Evolutionary conservation across 2,329 filamentous ascomycete species (phyloP).

Genomic region (Thielaviopsis euricoi): DNA sequence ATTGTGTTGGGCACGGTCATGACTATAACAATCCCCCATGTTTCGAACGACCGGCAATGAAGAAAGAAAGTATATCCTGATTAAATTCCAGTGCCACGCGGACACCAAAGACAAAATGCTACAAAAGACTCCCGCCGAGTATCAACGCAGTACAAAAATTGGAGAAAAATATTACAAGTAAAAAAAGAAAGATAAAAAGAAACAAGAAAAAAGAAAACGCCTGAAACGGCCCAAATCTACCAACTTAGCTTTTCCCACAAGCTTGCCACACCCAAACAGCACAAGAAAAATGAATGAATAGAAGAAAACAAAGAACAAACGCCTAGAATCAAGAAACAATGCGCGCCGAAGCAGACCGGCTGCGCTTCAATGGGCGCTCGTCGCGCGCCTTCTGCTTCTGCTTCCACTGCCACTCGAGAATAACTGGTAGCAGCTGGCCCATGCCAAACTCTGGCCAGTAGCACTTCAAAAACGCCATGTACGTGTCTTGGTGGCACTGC

Average conservation of each 20-base stretch:
- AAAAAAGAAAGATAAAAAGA: too few species aligned
- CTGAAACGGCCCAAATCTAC: neutral
- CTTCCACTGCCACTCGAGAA: constrained; percentile 75
- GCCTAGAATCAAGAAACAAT: constrained; percentile 5
- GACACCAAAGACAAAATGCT: neutral
- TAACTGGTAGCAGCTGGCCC: constrained; percentile 79
- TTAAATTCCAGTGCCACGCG: neutral
- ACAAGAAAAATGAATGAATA: too few species aligned
- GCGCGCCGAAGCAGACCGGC: constrained; percentile 12
- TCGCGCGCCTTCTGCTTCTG: constrained; percentile 41
- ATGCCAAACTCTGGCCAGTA: constrained; percentile 95
- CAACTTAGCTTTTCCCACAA: neutral
- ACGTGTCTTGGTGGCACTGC: constrained; percentile 87
- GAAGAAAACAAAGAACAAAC: neutral
- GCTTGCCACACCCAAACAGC: too few species aligned
- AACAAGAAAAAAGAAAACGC: neutral
- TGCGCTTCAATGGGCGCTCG: constrained; percentile 24
- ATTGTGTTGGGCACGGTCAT: too few species aligned
- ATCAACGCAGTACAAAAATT: neutral
- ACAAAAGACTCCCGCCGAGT: neutral
- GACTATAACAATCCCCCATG: too few species aligned
- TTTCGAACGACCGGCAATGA: neutral
- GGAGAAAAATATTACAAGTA: too few species aligned
- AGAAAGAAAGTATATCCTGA: neutral
- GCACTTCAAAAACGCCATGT: constrained; percentile 81